Percentiles rank a stretch among this genome's conserved stretches.
These are phyloP conservation scores for Leishmania guyanensis DNA, from an alignment of 208 protist species.

Conservation along the genomic window DNA sequence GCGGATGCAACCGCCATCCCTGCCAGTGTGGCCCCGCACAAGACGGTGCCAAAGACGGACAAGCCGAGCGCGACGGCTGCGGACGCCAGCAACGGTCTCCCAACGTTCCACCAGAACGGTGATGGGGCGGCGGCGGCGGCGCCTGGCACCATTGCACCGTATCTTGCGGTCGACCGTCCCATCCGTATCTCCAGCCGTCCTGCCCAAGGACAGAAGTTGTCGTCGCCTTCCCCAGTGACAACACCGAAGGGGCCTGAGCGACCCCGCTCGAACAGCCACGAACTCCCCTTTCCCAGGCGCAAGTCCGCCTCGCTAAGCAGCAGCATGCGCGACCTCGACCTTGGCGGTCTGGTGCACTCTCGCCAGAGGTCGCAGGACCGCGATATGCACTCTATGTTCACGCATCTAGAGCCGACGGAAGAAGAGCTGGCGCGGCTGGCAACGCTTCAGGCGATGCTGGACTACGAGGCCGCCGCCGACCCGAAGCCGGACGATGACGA, in stretches of 20 bases:
- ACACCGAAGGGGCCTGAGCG: background rate
- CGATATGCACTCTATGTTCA: conserved; percentile 12
- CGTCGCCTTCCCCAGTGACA: background rate
- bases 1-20: background rate
- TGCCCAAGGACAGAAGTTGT: conserved; percentile 9
- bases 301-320: conserved; percentile 18
- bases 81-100: background rate
- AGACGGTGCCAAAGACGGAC: conserved; percentile 1
- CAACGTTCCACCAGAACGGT: conserved; percentile 18
- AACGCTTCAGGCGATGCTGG: conserved; percentile 61
- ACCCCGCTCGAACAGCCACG: background rate
- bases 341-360: background rate
- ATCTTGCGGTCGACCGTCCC: background rate
- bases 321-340: conserved; percentile 9
- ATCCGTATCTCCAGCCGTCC: conserved; percentile 11
- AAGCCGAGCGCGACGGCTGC: background rate
- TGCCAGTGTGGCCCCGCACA: conserved; percentile 1
- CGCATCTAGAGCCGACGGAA: conserved; percentile 25
- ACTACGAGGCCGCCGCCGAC: conserved; percentile 47
- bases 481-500: conserved; percentile 36
- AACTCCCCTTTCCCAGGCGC: background rate
- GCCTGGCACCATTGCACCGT: background rate
- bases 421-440: conserved; percentile 63
- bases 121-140: background rate
- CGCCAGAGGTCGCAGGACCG: conserved; percentile 19